Percentiles rank a stretch among this genome's conserved stretches.
These are phyloP conservation scores for Pseudocercospora musae DNA, from an alignment of 2,329 filamentous ascomycete genomes.

Conservation along the genomic window DNA sequence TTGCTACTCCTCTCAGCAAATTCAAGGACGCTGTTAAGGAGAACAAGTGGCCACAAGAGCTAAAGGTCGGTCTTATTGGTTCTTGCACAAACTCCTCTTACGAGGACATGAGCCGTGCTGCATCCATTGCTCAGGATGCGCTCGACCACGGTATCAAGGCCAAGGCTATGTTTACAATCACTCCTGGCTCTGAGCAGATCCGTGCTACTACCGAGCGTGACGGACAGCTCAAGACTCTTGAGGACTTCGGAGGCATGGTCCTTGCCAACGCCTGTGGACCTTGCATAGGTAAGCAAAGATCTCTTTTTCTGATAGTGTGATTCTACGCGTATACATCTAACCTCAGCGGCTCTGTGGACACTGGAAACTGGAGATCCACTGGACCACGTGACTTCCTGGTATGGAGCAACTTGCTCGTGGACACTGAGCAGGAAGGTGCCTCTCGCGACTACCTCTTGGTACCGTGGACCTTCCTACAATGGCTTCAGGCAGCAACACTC, in stretches of 20 bases:
- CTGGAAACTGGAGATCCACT: too few relatives aligned
- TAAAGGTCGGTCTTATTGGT: constrained; percentile 95
- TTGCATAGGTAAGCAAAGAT: constrained; percentile 62
- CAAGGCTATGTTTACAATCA: constrained; percentile 90
- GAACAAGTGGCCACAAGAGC: constrained; percentile 93
- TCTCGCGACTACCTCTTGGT: too few relatives aligned
- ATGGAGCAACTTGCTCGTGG: too few relatives aligned
- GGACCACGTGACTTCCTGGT: too few relatives aligned
- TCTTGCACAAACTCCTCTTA: constrained; percentile 94
- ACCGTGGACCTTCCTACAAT: too few relatives aligned
- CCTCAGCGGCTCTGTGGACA: too few relatives aligned
- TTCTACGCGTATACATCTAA: too few relatives aligned
- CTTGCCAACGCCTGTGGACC: constrained; percentile 91
- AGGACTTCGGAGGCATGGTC: constrained; percentile 92
- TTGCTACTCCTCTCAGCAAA: constrained; percentile 96
- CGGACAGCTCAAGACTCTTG: constrained; percentile 72
- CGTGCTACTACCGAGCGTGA: constrained; percentile 76
- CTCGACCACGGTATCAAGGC: constrained; percentile 90
- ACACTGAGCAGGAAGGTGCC: too few relatives aligned
- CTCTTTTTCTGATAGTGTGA: too few relatives aligned
- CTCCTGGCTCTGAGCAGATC: constrained; percentile 95
- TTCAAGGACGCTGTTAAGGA: constrained; percentile 91
- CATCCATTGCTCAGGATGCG: constrained; percentile 87
- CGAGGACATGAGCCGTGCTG: constrained; percentile 89
- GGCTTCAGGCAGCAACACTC: too few relatives aligned